phyloP scores from a whole-genome alignment of 495 filamentous ascomycete genomes.

The Bombardia bombarda region DNA sequence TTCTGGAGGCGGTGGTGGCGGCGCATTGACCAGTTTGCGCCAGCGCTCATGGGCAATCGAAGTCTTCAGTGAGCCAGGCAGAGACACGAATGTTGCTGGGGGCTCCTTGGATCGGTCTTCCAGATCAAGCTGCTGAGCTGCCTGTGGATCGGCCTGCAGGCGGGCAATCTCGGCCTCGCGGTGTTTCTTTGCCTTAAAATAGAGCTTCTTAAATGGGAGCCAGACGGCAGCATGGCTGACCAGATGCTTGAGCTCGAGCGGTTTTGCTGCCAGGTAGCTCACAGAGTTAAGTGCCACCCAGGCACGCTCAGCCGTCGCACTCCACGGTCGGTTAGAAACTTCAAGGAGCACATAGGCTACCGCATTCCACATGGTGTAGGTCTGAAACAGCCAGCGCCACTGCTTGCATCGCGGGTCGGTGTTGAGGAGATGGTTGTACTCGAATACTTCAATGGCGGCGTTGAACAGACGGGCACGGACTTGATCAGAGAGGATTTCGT shows the following conservation, averaged over 20 bases:
- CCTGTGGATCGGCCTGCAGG: slow-evolving; percentile 32
- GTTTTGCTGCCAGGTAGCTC: slow-evolving; percentile 48
- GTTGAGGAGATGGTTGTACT: slow-evolving; percentile 58
- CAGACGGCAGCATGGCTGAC: slow-evolving; percentile 54
- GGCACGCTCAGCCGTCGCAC: slow-evolving; percentile 62
- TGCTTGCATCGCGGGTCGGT: slow-evolving; percentile 51
- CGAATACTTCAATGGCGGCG: slow-evolving; percentile 66
- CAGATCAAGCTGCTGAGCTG: slow-evolving; percentile 31
- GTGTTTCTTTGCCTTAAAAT: slow-evolving; percentile 54
- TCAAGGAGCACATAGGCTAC: slow-evolving; percentile 71
- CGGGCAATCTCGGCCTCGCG: slow-evolving; percentile 41
- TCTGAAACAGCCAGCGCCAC: slow-evolving; percentile 78
- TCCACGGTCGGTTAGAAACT: slow-evolving; percentile 62
- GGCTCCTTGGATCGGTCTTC: slow-evolving; percentile 26
- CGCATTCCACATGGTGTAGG: slow-evolving; percentile 77
- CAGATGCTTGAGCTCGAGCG: slow-evolving; percentile 42
- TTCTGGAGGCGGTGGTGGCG: slow-evolving; percentile 7
- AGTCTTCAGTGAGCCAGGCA: slow-evolving; percentile 29
- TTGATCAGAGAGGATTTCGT: slow-evolving; percentile 40
- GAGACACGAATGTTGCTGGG: slow-evolving; percentile 28
- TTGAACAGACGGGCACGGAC: slow-evolving; percentile 68
- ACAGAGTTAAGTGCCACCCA: slow-evolving; percentile 65
- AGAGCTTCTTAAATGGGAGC: slow-evolving; percentile 64
- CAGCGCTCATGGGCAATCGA: slow-evolving; percentile 32
- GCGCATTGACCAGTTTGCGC: slow-evolving; percentile 38